A percentile compares a stretch with the other conserved stretches of the same genome.
Conservation (phyloP, 176 grass and related monocot genomes). For the maize (Zea mays) region Zm-B73-REFERENCE-NAM-5.0 NC_050104.1:153720501-153721000, state of each 20-base stretch:
- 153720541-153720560: slow-evolving; percentile 14
- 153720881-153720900: not conserved
- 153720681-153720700: no score
- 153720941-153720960: not conserved
- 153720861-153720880: slow-evolving; percentile 23
- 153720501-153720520: slow-evolving; percentile 31
- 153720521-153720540: slow-evolving; percentile 37
- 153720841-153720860: not conserved
- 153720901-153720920: slow-evolving; percentile 13
- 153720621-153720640: no score
- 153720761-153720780: not conserved
- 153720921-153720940: not conserved
- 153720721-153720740: no score
- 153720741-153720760: no score
- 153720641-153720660: no score
- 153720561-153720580: slow-evolving; percentile 10
- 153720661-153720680: no score
- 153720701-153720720: no score
- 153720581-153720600: slow-evolving; percentile 44
- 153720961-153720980: not conserved
- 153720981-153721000: slow-evolving; percentile 12
- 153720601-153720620: slow-evolving; percentile 29
- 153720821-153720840: slow-evolving; percentile 18
- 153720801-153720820: slow-evolving; percentile 32
- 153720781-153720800: slow-evolving; percentile 11